phyloP scores from a whole-genome alignment of 2,329 filamentous ascomycete species.

The Aphanoascus verrucosus region DNA sequence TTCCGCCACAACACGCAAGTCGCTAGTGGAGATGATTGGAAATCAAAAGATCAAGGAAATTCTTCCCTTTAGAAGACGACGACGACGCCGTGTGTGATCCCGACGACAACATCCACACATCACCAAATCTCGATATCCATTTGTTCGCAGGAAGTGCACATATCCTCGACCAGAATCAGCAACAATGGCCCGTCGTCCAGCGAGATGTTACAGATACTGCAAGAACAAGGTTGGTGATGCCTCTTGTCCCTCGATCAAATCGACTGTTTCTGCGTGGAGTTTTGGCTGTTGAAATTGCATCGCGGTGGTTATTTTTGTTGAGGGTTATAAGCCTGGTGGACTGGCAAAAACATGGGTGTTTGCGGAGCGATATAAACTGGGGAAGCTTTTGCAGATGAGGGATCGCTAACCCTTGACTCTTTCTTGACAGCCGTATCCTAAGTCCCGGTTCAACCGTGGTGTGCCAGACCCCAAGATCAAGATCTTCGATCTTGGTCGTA shows the following conservation, averaged over 20 bases:
- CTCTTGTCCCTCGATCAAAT: neutral
- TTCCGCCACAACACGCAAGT: constrained; percentile 26
- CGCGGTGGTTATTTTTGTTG: neutral
- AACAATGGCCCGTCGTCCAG: constrained; percentile 98
- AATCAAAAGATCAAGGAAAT: constrained; percentile 18
- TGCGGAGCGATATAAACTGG: neutral
- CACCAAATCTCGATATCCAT: constrained; percentile 15
- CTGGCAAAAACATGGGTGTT: neutral
- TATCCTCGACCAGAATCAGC: constrained; percentile 42
- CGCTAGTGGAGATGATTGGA: constrained; percentile 31
- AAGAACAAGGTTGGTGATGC: constrained; percentile 89
- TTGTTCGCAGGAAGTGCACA: constrained; percentile 40
- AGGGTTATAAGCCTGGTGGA: neutral
- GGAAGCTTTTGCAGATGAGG: neutral
- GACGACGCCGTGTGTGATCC: constrained; percentile 20
- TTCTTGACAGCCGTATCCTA: constrained; percentile 71
- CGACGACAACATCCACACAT: constrained; percentile 21
- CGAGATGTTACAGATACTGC: constrained; percentile 99
- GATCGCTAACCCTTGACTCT: neutral
- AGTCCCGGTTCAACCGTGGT: constrained; percentile 99
- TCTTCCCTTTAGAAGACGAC: constrained; percentile 20
- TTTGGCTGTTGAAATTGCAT: neutral
- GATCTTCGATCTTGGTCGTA: constrained; percentile 98
- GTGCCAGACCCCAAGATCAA: constrained; percentile 71
- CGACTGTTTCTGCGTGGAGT: neutral